phyloP scores from a whole-genome alignment of 2,329 filamentous ascomycete genomes.

The Fusarium ramigenum region DNA sequence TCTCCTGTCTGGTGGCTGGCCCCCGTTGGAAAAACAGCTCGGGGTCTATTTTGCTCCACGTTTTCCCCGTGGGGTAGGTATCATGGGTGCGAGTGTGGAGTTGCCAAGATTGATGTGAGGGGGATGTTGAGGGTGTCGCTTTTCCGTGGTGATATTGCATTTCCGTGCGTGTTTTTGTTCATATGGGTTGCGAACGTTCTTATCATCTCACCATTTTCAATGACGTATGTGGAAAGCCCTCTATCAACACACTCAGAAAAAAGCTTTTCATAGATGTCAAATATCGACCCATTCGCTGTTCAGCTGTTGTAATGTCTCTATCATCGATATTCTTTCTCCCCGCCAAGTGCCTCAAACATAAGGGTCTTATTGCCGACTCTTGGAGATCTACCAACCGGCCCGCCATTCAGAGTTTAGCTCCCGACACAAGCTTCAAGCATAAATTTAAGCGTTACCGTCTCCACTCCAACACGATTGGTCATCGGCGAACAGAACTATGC shows the following conservation, averaged over 20 bases:
- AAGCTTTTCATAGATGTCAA: fast-evolving
- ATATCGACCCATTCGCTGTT: fast-evolving
- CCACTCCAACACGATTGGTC: neutral
- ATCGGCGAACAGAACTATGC: constrained; percentile 31
- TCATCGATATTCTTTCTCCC: fast-evolving
- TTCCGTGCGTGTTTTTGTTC: neutral
- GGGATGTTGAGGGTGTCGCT: neutral
- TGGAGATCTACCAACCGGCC: constrained; percentile 18
- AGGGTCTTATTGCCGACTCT: constrained; percentile 8
- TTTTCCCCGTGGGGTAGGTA: constrained; percentile 38
- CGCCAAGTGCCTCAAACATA: neutral
- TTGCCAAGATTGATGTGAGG: constrained; percentile 26
- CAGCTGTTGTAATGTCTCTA: fast-evolving
- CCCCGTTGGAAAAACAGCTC: neutral
- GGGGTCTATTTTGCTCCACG: constrained; percentile 19
- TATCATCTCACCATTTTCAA: neutral
- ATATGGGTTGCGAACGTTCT: neutral
- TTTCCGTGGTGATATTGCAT: neutral
- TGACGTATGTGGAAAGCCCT: neutral
- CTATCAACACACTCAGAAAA: fast-evolving
- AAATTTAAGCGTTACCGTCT: neutral
- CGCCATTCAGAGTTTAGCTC: constrained; percentile 24
- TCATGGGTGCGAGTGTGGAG: constrained; percentile 28
- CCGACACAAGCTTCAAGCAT: constrained; percentile 8
- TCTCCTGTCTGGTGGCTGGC: neutral